Base-by-base conservation (phyloP, 768 basidiomycete species). In the Sporobolomyces pararoseus region DNA sequence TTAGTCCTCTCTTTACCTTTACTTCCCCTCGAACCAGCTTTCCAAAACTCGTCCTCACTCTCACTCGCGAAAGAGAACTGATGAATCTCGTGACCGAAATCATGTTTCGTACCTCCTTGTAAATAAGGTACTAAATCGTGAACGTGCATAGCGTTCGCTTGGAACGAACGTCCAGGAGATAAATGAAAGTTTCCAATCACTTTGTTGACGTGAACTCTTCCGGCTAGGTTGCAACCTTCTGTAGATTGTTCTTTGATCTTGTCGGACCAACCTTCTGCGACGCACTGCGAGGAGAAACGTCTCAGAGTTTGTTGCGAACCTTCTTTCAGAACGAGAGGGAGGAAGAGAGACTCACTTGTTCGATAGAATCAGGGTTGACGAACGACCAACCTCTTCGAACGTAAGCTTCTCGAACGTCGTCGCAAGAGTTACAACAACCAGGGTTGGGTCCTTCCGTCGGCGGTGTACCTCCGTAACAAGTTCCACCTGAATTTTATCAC, bases 401-500 rank as follows among this genome's bases (percentile, higher is more conserved):
- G 81, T 99, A 99, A 35, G 91, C 83, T 79, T 88, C 84, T 50
- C 96, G 85, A 31, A 99, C 96, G 0, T 92, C 89, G 78, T 99
- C 96, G 79, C 96, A 99, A 51, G 87, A 88, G 78, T 99, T 91
- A 81, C 96, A 99, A 80, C 96, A 99, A 7, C 92, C 93, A 77
- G 80, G 80, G 31, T 74, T 71, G 3, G 73, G 69, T 10, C 73
- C 73, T 1, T 74, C 73, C 52, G 82, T 83, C 3, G 77, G 79
- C 4, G 91, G 88, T 61, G 84, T 85, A 31, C 85, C 96, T 66
- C 96, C 96, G 75, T 90, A 99, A 81, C 96, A 99, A 7, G 92
- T 95, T 6, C 96, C 96, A 81, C 95, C 94, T 67, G 83, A 83
- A 1, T 81, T 80, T n/a, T n/a, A n/a, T n/a, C n/a, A n/a, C n/a